Base-by-base conservation (phyloP, 768 basidiomycete genomes). In the Boletus subparvulus region DNA sequence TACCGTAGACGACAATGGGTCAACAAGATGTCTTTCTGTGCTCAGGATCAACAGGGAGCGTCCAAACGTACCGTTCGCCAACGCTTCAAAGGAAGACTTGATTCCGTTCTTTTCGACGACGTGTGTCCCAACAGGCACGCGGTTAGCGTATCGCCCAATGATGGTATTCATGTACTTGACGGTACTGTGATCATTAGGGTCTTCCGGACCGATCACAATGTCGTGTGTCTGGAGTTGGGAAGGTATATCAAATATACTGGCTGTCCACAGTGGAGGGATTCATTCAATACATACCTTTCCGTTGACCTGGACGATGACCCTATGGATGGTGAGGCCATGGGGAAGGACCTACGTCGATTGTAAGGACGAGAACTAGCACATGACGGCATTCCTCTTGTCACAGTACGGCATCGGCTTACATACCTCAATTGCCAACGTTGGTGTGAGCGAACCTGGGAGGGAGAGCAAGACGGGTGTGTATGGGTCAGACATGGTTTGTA, bases 141-240 rank as follows among this genome's bases (percentile, higher is more conserved):
- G 80, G 71, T 90, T 90, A 24, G 86, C 76, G 61, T 89, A 90
- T 63, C 88, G 76, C 30, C 89, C 89, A 49, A 90, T 78, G 65
- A 89, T 77, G 11, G 84, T 83, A 72, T 90, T 90, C 45, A 80
- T 83, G 71, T 90, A 90, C 70, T 84, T 86, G 67, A 86, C 80
- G 12, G 68, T 70, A 33, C 75, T 67, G 68, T 90, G 87, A 57
- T 77, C 82, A 59, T 77, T 64, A 48, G 87, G 83, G 43, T 75
- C 70, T 73, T 88, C 84, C 39, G 89, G 88, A 17, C 88, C 89
- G 61, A 89, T 78, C 42, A 91, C 82, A 55, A 91, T 80, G 69
- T 90, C 89, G 71, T 90, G 86, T 7, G 85, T 87, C 87, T 88
- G 61, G 7, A 30, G 47, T 19, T 39, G 30, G 4, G 2, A 46